Percentiles rank a stretch among this genome's conserved stretches.
phyloP scores from a whole-genome alignment of 225 moss, liverwort and hornwort species.

The Takakia lepidozioides region DNA sequence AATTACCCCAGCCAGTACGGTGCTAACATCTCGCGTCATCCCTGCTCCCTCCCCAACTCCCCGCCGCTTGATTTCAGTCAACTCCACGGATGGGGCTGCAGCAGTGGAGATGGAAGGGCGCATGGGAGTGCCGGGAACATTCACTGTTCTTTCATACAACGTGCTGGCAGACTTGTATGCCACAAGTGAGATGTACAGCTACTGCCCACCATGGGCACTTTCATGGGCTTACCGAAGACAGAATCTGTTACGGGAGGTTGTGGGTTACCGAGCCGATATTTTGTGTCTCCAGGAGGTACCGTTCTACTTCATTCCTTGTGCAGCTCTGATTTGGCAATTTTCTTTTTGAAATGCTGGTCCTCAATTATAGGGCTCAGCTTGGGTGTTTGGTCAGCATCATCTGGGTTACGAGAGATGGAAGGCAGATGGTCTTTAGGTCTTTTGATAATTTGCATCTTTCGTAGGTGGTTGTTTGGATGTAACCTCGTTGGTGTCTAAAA shows the following conservation, averaged over 20 bases:
- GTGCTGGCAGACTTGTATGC: conserved; percentile 94
- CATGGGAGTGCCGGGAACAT: conserved; percentile 63
- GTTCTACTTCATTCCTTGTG: not conserved
- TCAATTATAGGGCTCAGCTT: no score
- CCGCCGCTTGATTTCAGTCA: conserved; percentile 71
- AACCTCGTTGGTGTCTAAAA: no score
- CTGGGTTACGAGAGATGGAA: no score
- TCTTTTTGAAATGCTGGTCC: no score
- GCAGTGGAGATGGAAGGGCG: conserved; percentile 70
- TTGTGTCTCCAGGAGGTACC: conserved; percentile 96
- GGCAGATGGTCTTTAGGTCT: no score
- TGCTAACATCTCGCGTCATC: conserved; percentile 87
- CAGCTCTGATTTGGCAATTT: no score
- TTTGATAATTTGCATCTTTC: no score
- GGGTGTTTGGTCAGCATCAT: no score
- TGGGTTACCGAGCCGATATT: conserved; percentile 84
- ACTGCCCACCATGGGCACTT: conserved; percentile 99
- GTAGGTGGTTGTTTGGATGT: no score
- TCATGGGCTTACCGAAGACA: conserved; percentile 96
- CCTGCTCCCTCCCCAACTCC: conserved; percentile 95
- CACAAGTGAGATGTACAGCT: conserved; percentile 90
- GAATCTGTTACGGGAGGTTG: conserved; percentile 78
- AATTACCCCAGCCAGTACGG: conserved; percentile 63
- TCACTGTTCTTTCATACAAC: conserved; percentile 95
- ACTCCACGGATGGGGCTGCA: conserved; percentile 51